These are phyloP conservation scores for Clarireedia monteithiana DNA, from an alignment of 2,329 filamentous ascomycete species.

Conservation along the genomic window DNA sequence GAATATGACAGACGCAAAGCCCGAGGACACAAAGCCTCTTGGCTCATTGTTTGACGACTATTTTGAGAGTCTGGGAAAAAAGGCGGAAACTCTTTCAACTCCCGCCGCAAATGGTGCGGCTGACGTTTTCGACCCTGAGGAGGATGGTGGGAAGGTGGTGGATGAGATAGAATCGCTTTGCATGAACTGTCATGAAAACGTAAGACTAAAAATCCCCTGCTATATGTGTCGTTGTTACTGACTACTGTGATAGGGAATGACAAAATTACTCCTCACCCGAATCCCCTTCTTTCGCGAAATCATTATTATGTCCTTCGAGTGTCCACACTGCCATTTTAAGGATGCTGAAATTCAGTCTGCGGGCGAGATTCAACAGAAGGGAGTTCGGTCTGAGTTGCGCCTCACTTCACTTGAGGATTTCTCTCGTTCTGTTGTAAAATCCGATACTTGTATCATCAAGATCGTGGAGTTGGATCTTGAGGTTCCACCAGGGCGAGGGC, in stretches of 20 bases:
- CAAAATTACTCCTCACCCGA: constrained; percentile 77
- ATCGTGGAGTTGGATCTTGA: constrained; percentile 91
- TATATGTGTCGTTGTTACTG: neutral
- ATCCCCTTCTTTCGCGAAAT: constrained; percentile 98
- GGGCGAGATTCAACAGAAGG: constrained; percentile 83
- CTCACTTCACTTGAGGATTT: constrained; percentile 69
- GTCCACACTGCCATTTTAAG: constrained; percentile 78
- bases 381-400: constrained; percentile 74
- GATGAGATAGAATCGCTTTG: constrained; percentile 72
- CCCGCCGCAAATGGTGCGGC: constrained; percentile 21
- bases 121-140: constrained; percentile 27
- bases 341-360: constrained; percentile 95
- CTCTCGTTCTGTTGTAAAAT: constrained; percentile 83
- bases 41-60: constrained; percentile 44
- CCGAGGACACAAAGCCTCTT: constrained; percentile 32
- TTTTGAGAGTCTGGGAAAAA: constrained; percentile 56
- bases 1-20: constrained; percentile 37
- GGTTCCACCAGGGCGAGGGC: constrained; percentile 82
- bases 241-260: constrained; percentile 55
- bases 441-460: constrained; percentile 76
- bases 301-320: constrained; percentile 94
- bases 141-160: constrained; percentile 47
- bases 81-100: constrained; percentile 45
- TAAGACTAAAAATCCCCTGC: constrained; percentile 31
- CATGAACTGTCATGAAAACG: constrained; percentile 80